Percentiles rank a stretch among this genome's conserved stretches.
phyloP scores from a whole-genome alignment of 78 protist species.

The Polysphondylium violaceum region DNA sequence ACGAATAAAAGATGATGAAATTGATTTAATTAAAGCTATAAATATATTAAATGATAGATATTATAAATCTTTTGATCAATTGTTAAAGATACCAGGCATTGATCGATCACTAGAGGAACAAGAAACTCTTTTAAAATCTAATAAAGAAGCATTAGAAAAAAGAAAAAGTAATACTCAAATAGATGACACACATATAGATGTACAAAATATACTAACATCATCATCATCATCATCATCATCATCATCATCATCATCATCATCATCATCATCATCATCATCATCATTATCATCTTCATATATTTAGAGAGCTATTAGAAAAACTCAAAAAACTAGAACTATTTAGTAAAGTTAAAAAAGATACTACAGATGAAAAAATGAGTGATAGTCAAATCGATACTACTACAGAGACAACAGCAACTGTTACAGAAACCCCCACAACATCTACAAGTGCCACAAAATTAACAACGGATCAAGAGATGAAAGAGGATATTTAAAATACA shows the following conservation, averaged over 20 bases:
- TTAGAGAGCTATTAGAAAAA: conserved; percentile 30
- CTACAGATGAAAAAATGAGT: not conserved
- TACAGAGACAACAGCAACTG: not conserved
- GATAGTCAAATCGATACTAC: not conserved
- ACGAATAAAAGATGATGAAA: conserved; percentile 66
- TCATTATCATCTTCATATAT: not conserved
- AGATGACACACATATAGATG: too few relatives aligned
- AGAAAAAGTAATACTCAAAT: not conserved
- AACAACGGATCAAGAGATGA: too few relatives aligned
- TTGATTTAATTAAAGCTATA: conserved; percentile 57
- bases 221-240: conserved; percentile 5
- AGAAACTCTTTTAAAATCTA: conserved; percentile 21
- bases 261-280: not conserved
- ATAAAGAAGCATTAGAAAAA: conserved; percentile 60
- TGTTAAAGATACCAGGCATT: conserved; percentile 44
- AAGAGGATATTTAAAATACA: too few relatives aligned
- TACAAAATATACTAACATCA: not conserved
- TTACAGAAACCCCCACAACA: too few relatives aligned
- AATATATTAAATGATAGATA: conserved; percentile 40
- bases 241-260: not conserved
- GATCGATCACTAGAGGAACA: conserved; percentile 60
- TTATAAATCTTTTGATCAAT: not conserved
- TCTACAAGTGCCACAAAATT: too few relatives aligned
- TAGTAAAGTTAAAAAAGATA: not conserved
- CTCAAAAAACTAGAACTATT: conserved; percentile 32